Evolutionary conservation across 768 basidiomycete species (phyloP).

Genomic region (Leccinum fibrillosum): DNA sequence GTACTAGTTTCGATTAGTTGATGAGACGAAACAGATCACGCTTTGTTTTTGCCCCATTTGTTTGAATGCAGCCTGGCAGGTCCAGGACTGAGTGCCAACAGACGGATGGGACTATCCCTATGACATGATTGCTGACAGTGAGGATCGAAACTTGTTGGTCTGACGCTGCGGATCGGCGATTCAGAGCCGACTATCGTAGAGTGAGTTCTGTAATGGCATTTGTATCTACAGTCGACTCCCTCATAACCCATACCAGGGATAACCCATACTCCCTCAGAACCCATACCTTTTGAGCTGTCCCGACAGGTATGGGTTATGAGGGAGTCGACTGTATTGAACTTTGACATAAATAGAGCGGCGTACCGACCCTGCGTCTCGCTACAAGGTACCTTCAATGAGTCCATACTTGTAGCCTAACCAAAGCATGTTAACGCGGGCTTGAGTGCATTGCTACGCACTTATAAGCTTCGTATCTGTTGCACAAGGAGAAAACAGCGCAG

Average conservation of each 20-base stretch:
- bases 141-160: not conserved
- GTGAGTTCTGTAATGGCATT: not conserved
- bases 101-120: too few species aligned
- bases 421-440: not conserved
- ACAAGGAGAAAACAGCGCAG: not conserved
- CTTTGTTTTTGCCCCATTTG: too few species aligned
- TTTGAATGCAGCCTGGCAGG: too few species aligned
- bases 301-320: too few species aligned
- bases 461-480: not conserved
- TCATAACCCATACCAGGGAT: too few species aligned
- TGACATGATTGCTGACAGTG: too few species aligned
- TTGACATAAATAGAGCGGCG: not conserved
- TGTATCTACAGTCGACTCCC: too few species aligned
- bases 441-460: not conserved
- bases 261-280: too few species aligned
- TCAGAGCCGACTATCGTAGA: too few species aligned
- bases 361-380: not conserved
- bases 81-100: too few species aligned
- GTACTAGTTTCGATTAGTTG: not conserved
- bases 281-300: too few species aligned
- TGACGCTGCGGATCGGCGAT: not conserved
- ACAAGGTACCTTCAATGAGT: not conserved
- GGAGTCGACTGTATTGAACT: not conserved
- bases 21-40: too few species aligned
- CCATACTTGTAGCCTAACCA: not conserved